Percentiles rank a stretch among this genome's conserved stretches.
Evolutionary conservation across 371 early-diverging fungal genomes (phyloP).

Genomic region (Capillidium heterosporum): DNA sequence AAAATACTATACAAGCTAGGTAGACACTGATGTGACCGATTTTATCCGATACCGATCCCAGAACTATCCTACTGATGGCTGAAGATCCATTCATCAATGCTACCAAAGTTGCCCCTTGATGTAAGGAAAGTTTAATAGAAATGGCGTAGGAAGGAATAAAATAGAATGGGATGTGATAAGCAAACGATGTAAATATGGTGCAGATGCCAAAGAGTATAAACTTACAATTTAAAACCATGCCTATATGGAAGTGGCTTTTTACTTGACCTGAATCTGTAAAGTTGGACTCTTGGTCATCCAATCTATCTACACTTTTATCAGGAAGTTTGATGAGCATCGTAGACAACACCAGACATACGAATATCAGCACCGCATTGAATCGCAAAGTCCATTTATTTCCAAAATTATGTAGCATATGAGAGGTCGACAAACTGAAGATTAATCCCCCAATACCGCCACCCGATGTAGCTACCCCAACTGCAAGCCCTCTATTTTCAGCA

Average conservation of each 20-base stretch:
- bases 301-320: neutral
- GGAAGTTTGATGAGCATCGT: neutral
- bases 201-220: neutral
- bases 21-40: slow-evolving; percentile 39
- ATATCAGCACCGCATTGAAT: slow-evolving; percentile 8
- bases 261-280: neutral
- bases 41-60: slow-evolving; percentile 34
- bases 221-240: neutral
- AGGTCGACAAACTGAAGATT: slow-evolving; percentile 12
- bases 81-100: slow-evolving; percentile 29
- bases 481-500: slow-evolving; percentile 27
- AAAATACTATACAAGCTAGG: slow-evolving; percentile 20
- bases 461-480: slow-evolving; percentile 37
- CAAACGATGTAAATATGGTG: slow-evolving; percentile 7
- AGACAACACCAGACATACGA: slow-evolving; percentile 11
- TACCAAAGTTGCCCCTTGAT: slow-evolving; percentile 24
- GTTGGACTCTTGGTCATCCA: neutral
- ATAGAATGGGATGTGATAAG: slow-evolving; percentile 15
- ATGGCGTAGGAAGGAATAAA: slow-evolving; percentile 17
- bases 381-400: slow-evolving; percentile 17
- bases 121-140: slow-evolving; percentile 11
- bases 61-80: slow-evolving; percentile 38
- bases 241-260: neutral
- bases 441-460: slow-evolving; percentile 46
- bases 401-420: slow-evolving; percentile 10